phyloP scores from a whole-genome alignment of 306 rosid genomes.

The Dalbergia cochinchinensis region DNA sequence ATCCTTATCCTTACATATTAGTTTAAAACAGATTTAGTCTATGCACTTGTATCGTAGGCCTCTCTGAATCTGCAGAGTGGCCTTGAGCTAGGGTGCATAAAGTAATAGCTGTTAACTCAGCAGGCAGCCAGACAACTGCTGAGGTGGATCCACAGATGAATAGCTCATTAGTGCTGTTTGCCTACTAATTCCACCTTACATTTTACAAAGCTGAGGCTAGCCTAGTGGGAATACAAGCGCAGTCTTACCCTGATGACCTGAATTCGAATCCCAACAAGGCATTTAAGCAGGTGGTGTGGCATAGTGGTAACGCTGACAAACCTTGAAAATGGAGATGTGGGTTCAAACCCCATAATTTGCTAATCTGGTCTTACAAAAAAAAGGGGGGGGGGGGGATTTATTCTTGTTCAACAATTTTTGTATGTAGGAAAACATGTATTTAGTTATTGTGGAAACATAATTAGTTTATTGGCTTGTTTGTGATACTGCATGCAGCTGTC shows the following conservation, averaged over 20 bases:
- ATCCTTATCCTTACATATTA: too few relatives aligned
- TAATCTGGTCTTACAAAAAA: too few relatives aligned
- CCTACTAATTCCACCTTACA: slow-evolving; percentile 55
- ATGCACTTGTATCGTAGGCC: slow-evolving; percentile 50
- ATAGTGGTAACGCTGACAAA: too few relatives aligned
- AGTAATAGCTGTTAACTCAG: slow-evolving; percentile 53
- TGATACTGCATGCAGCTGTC: slow-evolving; percentile 67
- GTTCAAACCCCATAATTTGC: too few relatives aligned
- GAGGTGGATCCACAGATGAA: slow-evolving; percentile 60
- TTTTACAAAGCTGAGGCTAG: background rate
- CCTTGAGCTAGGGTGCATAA: slow-evolving; percentile 47
- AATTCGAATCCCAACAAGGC: too few relatives aligned
- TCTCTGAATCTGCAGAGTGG: slow-evolving; percentile 36
- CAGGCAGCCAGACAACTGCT: slow-evolving; percentile 65
- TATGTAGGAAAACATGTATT: background rate
- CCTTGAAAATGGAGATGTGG: too few relatives aligned
- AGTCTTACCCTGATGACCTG: too few relatives aligned
- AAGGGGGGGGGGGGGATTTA: background rate
- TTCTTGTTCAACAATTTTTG: slow-evolving; percentile 17
- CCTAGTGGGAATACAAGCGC: too few relatives aligned
- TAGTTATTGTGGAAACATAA: slow-evolving; percentile 4
- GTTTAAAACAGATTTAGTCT: too few relatives aligned
- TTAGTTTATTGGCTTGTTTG: slow-evolving; percentile 9
- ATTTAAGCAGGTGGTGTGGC: too few relatives aligned
- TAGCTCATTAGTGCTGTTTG: slow-evolving; percentile 27